These are phyloP conservation scores for Lentinus tigrinus DNA, from an alignment of 768 basidiomycete species.

Conservation along the genomic window DNA sequence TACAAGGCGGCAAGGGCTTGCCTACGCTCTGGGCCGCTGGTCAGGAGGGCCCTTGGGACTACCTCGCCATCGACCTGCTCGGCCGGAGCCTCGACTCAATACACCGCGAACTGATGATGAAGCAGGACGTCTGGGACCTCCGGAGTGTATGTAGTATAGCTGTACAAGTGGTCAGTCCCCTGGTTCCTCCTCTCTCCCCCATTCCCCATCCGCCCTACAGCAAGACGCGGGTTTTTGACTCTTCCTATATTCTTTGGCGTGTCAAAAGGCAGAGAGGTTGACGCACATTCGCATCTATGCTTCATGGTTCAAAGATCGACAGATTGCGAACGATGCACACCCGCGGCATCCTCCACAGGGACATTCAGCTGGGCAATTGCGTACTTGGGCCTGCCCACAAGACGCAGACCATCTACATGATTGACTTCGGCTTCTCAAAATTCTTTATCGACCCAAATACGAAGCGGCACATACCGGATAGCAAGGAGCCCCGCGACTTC, in stretches of 20 bases:
- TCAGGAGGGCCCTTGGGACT: constrained; percentile 30
- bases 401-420: constrained; percentile 70
- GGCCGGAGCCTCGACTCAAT: constrained; percentile 68
- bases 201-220: background rate
- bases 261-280: too few species aligned
- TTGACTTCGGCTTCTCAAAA: constrained; percentile 85
- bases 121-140: constrained; percentile 61
- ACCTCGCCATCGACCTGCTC: constrained; percentile 73
- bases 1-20: constrained; percentile 75
- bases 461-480: constrained; percentile 69
- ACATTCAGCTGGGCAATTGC: constrained; percentile 80
- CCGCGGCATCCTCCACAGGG: constrained; percentile 71
- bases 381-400: constrained; percentile 61
- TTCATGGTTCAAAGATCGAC: constrained; percentile 46
- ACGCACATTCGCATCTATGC: background rate
- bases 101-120: constrained; percentile 44
- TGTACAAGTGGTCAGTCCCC: constrained; percentile 64
- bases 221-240: background rate
- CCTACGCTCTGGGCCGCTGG: constrained; percentile 64
- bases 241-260: background rate
- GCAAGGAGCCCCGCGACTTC: constrained; percentile 66
- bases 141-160: constrained; percentile 74
- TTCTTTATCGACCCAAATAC: constrained; percentile 68
- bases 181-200: background rate
- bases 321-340: constrained; percentile 77